Percentiles rank a stretch among this genome's conserved stretches.
These are phyloP conservation scores for Botryotinia narcissicola DNA, from an alignment of 2,329 filamentous ascomycete genomes.

Conservation along the genomic window DNA sequence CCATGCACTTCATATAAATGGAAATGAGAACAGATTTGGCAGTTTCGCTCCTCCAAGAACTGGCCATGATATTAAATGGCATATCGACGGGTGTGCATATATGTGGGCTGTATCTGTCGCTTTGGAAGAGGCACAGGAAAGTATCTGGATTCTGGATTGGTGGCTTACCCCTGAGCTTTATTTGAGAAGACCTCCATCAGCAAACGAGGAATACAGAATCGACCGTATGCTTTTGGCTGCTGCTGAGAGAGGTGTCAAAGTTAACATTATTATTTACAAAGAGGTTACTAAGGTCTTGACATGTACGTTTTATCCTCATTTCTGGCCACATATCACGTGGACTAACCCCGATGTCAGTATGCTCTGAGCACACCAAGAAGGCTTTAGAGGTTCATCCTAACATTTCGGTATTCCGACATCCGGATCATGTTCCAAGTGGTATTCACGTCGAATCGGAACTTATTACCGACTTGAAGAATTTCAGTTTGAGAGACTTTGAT, in stretches of 20 bases:
- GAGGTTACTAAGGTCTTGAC: conserved; percentile 81
- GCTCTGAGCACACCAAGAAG: conserved; percentile 74
- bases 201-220: conserved; percentile 79
- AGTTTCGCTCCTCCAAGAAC: conserved; percentile 72
- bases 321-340: not conserved
- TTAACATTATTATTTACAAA: conserved; percentile 90
- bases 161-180: conserved; percentile 86
- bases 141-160: conserved; percentile 79
- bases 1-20: conserved; percentile 43
- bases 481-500: conserved; percentile 52
- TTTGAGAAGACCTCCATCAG: conserved; percentile 74
- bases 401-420: conserved; percentile 85
- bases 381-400: conserved; percentile 78
- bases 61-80: conserved; percentile 79
- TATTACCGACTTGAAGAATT: conserved; percentile 54
- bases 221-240: conserved; percentile 80
- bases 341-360: conserved; percentile 47
- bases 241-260: conserved; percentile 77
- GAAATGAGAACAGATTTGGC: conserved; percentile 53
- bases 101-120: conserved; percentile 83
- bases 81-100: conserved; percentile 79
- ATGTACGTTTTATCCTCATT: conserved; percentile 55
- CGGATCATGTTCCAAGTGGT: conserved; percentile 77
- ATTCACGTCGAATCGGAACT: conserved; percentile 67
- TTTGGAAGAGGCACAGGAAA: conserved; percentile 71